A percentile compares a stretch with the other conserved stretches of the same genome.
Evolutionary conservation across 371 early-diverging fungal genomes (phyloP).

Genomic region (Lichtheimia ornata): DNA sequence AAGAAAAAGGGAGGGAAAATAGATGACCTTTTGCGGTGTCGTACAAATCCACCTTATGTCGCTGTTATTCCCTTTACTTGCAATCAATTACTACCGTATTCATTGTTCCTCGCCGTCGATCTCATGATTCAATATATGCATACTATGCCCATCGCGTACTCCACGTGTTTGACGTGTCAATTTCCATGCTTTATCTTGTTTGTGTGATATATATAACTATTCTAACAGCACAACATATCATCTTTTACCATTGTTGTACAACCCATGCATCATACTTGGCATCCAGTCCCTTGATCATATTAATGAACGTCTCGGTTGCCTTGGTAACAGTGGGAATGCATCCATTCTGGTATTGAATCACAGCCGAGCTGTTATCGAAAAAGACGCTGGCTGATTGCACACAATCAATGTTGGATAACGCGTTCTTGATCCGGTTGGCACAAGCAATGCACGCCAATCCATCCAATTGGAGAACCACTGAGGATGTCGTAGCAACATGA

Average conservation of each 20-base stretch:
- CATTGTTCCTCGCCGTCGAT: neutral
- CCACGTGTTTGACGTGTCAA: constrained; percentile 1
- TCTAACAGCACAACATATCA: too few relatives aligned
- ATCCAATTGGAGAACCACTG: constrained; percentile 24
- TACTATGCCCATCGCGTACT: neutral
- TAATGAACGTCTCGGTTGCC: neutral
- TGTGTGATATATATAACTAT: too few relatives aligned
- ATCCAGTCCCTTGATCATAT: constrained; percentile 9
- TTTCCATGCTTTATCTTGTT: too few relatives aligned
- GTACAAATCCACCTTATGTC: too few relatives aligned
- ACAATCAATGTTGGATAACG: constrained; percentile 25
- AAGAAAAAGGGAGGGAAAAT: neutral
- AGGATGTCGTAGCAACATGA: neutral
- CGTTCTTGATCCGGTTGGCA: constrained; percentile 47
- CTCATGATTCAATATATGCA: neutral
- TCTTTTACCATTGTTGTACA: neutral
- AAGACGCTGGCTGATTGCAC: constrained; percentile 36
- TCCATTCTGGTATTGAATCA: constrained; percentile 10
- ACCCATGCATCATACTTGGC: constrained; percentile 7
- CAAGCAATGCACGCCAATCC: constrained; percentile 57
- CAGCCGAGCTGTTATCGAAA: constrained; percentile 37
- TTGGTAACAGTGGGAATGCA: neutral
- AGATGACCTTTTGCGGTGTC: neutral
- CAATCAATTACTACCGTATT: neutral
- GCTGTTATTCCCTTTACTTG: too few relatives aligned